Evolutionary conservation across 225 moss, liverwort and hornwort species (phyloP), one percentile per base, ranked within the genome.

Genomic region (Asterella californica): DNA sequence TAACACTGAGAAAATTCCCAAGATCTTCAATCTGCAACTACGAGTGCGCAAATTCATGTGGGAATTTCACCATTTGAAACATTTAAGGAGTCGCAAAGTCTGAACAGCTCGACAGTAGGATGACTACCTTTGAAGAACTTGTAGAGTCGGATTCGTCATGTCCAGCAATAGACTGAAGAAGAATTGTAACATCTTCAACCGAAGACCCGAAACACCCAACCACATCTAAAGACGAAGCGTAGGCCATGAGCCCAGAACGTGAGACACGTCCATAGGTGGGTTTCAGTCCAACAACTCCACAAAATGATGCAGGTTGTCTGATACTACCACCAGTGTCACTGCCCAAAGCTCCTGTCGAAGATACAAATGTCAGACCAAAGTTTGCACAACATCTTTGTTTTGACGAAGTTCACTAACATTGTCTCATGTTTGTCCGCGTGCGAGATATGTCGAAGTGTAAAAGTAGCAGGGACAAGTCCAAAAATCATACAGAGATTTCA

Each of bases 181-280:
- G 92, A 83, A 94, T 89, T 14, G 94, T 92, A 71, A 92, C 85
- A 82, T 97, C 97, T 52, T 93, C 84, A 45, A 97, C 97, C 11
- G 94, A 93, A 79, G 85, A 88, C 80, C 93, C 90, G 19, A 97
- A 86, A 81, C 93, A 97, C 29, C 94, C 94, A 33, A 97, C 94
- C 64, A 94, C 94, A 70, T 97, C 97, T 68, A 97, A 83, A 32
- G 97, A 97, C 1, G 97, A 97, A 21, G 97, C 97, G 82, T 89
- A 97, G 17, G 97, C 94, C 97, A 97, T 97, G 74, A 97, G 89
- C 25, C 97, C 97, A 78, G 84, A 97, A 50, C 97, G 93, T 3
- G 97, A 97, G 36, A 97, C 97, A 5, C 93, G 91, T 11, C 97
- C 97, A 84, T 94, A 97, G 10, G 94, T 91, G 65, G 97, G 97